Base-by-base conservation (phyloP, 169 alveolate genomes). In the Perkinsus olseni region DNA sequence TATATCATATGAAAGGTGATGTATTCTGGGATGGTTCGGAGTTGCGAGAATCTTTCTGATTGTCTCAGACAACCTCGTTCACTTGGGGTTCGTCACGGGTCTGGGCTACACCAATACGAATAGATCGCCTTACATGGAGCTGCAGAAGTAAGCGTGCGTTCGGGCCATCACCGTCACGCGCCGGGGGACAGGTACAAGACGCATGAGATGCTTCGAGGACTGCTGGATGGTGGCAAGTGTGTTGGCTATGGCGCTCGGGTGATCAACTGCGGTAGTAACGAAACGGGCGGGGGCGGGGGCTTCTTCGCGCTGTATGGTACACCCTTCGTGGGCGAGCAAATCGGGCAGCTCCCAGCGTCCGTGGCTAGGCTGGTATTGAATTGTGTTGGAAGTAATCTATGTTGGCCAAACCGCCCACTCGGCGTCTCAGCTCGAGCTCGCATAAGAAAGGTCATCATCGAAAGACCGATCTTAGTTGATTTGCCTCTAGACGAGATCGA, bases 221-320 rank as follows among this genome's bases (percentile, higher is more conserved):
- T 62, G 82, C 92, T 97, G n/a, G 96, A 96, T 92, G 97, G 97
- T 28, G 99, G 98, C 50, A 96, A 93, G 34, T 96, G 98, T 94
- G 74, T 97, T 28, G 91, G 96, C 48, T 97, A 97, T 94, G 98
- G 98, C 38, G 98, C 98, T 0, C 96, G 98, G 93, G 95, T 95
- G 50, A 92, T 97, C 24, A 96, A 96, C 91, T 98, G 96, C 17
- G 82, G 82, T 62, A 62, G 17, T 45, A 45, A 45, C n/a, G n/a
- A n/a, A n/a, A n/a, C n/a, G n/a, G n/a, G n/a, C n/a, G n/a, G n/a
- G n/a, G n/a, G n/a, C n/a, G n/a, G n/a, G n/a, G n/a, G n/a, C n/a
- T n/a, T n/a, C n/a, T n/a, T n/a, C n/a, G n/a, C n/a, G n/a, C n/a
- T n/a, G n/a, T n/a, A n/a, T n/a, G n/a, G n/a, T n/a, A n/a, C n/a